These are phyloP conservation scores for Amanita subjunquillea DNA, from an alignment of 768 basidiomycete genomes.

Conservation along the genomic window DNA sequence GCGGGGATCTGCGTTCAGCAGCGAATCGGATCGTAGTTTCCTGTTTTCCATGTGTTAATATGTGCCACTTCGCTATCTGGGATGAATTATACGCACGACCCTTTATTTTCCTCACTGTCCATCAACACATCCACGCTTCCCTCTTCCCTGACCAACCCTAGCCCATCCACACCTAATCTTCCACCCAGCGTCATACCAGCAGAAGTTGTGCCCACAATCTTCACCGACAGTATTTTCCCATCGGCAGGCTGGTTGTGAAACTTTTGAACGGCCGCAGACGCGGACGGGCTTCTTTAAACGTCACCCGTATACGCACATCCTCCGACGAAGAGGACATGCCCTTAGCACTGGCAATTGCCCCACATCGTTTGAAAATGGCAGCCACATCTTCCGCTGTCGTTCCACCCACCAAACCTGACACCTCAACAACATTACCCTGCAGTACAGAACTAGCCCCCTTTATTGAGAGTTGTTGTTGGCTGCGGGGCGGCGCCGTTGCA, in stretches of 20 bases:
- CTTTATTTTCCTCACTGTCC: conserved; percentile 30
- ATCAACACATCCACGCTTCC: conserved; percentile 54
- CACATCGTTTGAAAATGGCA: conserved; percentile 79
- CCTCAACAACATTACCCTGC: conserved; percentile 62
- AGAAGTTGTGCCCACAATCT: conserved; percentile 43
- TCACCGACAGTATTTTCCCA: conserved; percentile 61
- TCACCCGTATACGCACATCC: conserved; percentile 52
- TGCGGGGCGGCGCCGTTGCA: conserved; percentile 29
- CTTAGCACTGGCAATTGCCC: conserved; percentile 43
- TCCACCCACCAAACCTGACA: conserved; percentile 61
- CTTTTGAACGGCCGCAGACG: conserved; percentile 56
- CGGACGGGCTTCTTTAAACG: conserved; percentile 59
- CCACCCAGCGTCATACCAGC: conserved; percentile 44
- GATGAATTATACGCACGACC: conserved; percentile 39
- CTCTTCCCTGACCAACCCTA: conserved; percentile 43
- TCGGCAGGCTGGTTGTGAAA: conserved; percentile 80
- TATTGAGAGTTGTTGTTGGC: conserved; percentile 37
- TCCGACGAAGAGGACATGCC: conserved; percentile 22
- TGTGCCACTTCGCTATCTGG: neutral
- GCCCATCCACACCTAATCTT: conserved; percentile 46
- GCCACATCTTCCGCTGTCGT: conserved; percentile 79
- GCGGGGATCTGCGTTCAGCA: conserved; percentile 52
- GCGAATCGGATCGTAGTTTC: conserved; percentile 79
- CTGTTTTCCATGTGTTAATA: conserved; percentile 24
- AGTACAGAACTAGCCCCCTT: conserved; percentile 49